Conservation (phyloP, 129 eudicot species). For the Saposhnikovia divaricata region DNA sequence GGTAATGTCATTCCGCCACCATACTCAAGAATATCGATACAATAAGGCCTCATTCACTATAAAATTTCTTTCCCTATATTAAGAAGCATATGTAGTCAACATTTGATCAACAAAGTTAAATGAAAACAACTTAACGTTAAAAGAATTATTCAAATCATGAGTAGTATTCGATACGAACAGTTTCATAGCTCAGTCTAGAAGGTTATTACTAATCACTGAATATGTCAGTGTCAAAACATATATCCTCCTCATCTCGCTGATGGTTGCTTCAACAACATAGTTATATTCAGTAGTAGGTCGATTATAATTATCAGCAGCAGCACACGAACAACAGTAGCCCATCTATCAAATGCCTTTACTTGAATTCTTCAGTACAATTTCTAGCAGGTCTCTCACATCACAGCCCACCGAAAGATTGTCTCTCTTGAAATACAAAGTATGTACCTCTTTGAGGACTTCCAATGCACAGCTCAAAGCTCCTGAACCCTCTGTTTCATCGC, state of each 20-base stretch:
- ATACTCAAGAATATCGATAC: no score
- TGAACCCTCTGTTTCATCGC: neutral
- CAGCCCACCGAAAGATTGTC: neutral
- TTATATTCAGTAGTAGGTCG: no score
- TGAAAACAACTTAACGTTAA: neutral
- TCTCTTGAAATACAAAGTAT: neutral
- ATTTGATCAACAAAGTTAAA: no score
- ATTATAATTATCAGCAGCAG: no score
- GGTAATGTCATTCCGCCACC: no score
- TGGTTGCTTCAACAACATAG: neutral
- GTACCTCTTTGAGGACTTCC: neutral
- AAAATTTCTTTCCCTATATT: neutral
- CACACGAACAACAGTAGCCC: no score
- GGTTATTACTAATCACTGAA: neutral
- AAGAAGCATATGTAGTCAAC: neutral
- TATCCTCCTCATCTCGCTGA: no score
- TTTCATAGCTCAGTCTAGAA: no score
- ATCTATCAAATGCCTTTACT: no score
- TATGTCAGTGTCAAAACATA: neutral
- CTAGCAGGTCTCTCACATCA: constrained; percentile 1
- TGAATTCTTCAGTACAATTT: neutral
- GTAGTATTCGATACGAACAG: no score
- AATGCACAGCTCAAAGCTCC: neutral
- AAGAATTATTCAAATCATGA: no score
- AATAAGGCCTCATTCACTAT: no score